A percentile compares a stretch with the other conserved stretches of the same genome.
These are phyloP conservation scores for Trifolium subterraneum DNA, from an alignment of 306 rosid genomes.

Conservation along the genomic window DNA sequence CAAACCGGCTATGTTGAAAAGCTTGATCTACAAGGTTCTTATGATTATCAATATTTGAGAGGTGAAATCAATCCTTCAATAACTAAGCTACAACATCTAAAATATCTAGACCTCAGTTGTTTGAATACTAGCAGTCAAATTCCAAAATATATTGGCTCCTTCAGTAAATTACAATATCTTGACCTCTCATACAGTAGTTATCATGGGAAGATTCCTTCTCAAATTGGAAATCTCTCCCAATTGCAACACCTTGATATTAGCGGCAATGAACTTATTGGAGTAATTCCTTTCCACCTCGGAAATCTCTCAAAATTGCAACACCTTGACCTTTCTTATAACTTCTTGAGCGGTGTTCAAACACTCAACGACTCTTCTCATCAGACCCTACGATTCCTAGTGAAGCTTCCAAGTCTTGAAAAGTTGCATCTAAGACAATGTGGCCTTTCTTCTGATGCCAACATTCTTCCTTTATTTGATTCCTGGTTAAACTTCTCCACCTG, in stretches of 20 bases:
- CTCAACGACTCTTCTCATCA: neutral
- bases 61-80: constrained; percentile 6
- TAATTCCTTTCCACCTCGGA: too few species aligned
- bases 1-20: constrained; percentile 15
- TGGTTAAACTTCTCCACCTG: neutral
- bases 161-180: constrained; percentile 12
- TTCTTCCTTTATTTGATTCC: neutral
- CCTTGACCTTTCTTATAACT: too few species aligned
- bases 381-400: neutral
- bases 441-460: constrained; percentile 1
- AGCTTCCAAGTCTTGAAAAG: neutral
- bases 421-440: neutral
- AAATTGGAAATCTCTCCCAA: too few species aligned
- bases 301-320: too few species aligned
- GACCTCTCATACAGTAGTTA: neutral
- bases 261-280: too few species aligned
- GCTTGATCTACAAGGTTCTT: neutral
- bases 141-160: constrained; percentile 2
- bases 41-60: neutral
- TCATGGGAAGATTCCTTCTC: neutral
- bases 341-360: neutral
- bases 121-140: neutral
- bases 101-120: neutral
- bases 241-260: too few species aligned
- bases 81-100: neutral